Base-by-base conservation (phyloP, 176 grass and related monocot species). In the Aegilops tauschii region DNA sequence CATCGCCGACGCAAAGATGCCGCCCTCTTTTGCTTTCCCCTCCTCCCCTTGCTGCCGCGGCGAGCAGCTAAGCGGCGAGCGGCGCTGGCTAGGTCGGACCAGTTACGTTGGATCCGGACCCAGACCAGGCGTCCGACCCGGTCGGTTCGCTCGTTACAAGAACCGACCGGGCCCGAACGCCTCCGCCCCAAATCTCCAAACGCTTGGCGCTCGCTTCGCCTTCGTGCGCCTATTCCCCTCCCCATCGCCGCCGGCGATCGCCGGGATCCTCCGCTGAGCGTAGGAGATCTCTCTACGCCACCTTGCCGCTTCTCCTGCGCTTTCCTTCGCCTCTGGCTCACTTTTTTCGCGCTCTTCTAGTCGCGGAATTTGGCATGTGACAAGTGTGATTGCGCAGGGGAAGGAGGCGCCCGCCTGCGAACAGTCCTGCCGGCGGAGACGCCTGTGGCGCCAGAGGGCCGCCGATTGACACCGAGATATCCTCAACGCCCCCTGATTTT, bases 151-250 rank as follows among this genome's bases (percentile, higher is more conserved):
- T n/a, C 28, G 36, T 42, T 85, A 80, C 77, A 80, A 80, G 65
- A 80, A 63, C 50, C 54, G 85, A 80, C 77, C 77, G 66, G 61
- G 66, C 36, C 65, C 6, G 27, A 63, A 10, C 45, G 69, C n/a
- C 30, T 68, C 69, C 28, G 79, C 35, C 81, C 82, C 89, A 88
- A 87, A 88, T 91, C 89, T 80, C 76, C 90, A 80, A 80, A 85
- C 90, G 82, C 86, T 85, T 88, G 90, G 86, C 86, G 86, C 90
- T 91, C 85, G 82, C 85, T 23, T 80, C 69, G 81, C 76, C 78
- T 30, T 82, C 14, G 68, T 50, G 44, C 45, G 58, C 71, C 21
- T 11, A 21, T 9, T 6, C 39, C 73, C 61, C 29, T 9, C 63
- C 84, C 31, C 20, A 34, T 90, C 89, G 89, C 85, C 81, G 85